Conservation (phyloP, 257 asterid genomes). For the Nicotiana undulata region DNA sequence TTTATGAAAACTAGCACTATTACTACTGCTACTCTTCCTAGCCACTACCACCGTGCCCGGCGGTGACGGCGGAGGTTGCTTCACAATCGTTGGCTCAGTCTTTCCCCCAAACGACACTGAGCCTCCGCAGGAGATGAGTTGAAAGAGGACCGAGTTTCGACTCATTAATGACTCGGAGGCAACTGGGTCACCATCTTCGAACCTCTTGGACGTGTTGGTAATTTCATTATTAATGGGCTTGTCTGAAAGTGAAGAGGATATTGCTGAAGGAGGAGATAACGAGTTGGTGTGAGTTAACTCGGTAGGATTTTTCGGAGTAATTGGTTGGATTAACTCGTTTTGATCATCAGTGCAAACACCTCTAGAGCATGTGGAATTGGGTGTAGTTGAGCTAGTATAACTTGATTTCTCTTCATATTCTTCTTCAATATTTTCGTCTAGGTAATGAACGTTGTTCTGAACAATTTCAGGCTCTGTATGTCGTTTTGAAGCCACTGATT, state of each 20-base stretch:
- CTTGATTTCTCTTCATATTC: constrained; percentile 32
- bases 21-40: constrained; percentile 46
- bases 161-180: constrained; percentile 41
- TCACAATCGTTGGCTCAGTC: constrained; percentile 5
- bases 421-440: constrained; percentile 22
- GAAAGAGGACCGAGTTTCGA: constrained; percentile 61
- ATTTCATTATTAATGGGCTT: constrained; percentile 15
- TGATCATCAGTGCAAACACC: constrained; percentile 55
- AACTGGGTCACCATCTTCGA: constrained; percentile 50
- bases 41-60: constrained; percentile 9
- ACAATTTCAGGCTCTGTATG: constrained; percentile 21
- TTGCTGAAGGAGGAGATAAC: constrained; percentile 53
- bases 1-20: constrained; percentile 28
- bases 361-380: constrained; percentile 37
- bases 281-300: constrained; percentile 29
- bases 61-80: constrained; percentile 6
- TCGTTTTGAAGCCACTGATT: constrained; percentile 16
- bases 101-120: constrained; percentile 49
- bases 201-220: constrained; percentile 22
- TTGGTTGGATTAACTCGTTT: not conserved
- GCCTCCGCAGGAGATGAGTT: constrained; percentile 79
- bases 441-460: constrained; percentile 6
- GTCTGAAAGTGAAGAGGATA: constrained; percentile 55
- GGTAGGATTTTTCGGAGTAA: constrained; percentile 12
- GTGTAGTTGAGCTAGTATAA: constrained; percentile 19